Percentiles rank a stretch among this genome's conserved stretches.
Conservation (phyloP, 331 rosid genomes). For the Acacia concinna region DNA sequence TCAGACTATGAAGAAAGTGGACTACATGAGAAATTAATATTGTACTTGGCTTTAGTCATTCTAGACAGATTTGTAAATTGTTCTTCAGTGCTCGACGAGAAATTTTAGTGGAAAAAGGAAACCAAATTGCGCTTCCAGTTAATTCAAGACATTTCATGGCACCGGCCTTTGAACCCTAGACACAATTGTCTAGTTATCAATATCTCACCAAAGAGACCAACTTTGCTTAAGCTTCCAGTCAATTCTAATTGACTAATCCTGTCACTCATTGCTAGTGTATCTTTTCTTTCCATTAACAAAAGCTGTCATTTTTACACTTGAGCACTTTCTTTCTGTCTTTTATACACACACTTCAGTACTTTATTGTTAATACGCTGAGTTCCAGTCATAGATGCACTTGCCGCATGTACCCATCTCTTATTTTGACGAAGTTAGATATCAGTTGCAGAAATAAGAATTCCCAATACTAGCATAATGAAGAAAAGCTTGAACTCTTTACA, state of each 20-base stretch:
- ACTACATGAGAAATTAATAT: neutral
- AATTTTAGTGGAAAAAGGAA: neutral
- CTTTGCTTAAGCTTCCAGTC: neutral
- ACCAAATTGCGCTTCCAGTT: neutral
- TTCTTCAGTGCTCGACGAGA: neutral
- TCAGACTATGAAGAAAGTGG: neutral
- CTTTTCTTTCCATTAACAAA: too few relatives aligned
- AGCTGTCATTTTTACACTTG: too few relatives aligned
- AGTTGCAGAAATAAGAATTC: constrained; percentile 14
- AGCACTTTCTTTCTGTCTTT: too few relatives aligned
- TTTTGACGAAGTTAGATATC: constrained; percentile 13
- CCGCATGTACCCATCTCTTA: neutral
- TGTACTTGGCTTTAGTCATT: neutral
- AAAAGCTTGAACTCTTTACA: constrained; percentile 37
- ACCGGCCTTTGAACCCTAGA: neutral
- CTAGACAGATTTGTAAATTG: neutral
- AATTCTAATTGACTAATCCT: neutral
- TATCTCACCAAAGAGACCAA: neutral
- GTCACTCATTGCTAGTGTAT: neutral
- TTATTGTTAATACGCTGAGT: neutral
- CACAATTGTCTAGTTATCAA: neutral
- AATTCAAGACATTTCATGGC: neutral
- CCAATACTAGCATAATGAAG: constrained; percentile 20
- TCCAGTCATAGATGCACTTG: neutral
- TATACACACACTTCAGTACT: neutral